Conservation (phyloP, 2,329 filamentous ascomycete species). For the Thielaviopsis musarum region DNA sequence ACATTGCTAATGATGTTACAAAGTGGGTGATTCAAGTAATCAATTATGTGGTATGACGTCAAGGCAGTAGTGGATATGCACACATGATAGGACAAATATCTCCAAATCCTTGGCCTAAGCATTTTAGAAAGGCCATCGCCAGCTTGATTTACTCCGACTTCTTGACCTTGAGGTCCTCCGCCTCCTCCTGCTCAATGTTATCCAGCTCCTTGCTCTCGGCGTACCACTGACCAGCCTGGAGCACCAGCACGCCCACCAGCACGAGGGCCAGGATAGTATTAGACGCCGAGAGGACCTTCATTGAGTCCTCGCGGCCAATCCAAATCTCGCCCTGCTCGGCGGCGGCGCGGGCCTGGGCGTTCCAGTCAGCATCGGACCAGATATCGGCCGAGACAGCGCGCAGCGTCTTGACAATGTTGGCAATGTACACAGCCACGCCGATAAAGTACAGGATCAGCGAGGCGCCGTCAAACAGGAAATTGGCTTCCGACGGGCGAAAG, state of each 20-base stretch:
- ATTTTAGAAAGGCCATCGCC: not conserved
- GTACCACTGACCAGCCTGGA: slow-evolving; percentile 98
- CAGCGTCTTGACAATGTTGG: slow-evolving; percentile 92
- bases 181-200: slow-evolving; percentile 38
- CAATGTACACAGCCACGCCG: slow-evolving; percentile 80
- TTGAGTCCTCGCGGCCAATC: slow-evolving; percentile 69
- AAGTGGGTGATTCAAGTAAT: too few species aligned
- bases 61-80: not conserved
- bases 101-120: not conserved
- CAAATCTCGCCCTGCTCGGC: slow-evolving; percentile 44
- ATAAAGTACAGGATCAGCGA: slow-evolving; percentile 70
- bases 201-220: slow-evolving; percentile 91
- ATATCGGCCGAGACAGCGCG: slow-evolving; percentile 60
- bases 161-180: slow-evolving; percentile 14
- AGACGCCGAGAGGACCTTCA: slow-evolving; percentile 81
- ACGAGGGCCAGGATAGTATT: slow-evolving; percentile 94
- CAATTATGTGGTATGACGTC: too few species aligned
- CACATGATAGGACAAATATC: not conserved
- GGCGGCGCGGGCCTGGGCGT: slow-evolving; percentile 23
- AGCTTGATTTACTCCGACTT: slow-evolving; percentile 6
- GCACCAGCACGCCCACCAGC: slow-evolving; percentile 72
- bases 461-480: slow-evolving; percentile 84
- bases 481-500: slow-evolving; percentile 82
- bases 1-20: too few species aligned
- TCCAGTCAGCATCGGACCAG: slow-evolving; percentile 29